Conservation (phyloP, 2,329 filamentous ascomycete species). For the Monilinia fructigena region DNA sequence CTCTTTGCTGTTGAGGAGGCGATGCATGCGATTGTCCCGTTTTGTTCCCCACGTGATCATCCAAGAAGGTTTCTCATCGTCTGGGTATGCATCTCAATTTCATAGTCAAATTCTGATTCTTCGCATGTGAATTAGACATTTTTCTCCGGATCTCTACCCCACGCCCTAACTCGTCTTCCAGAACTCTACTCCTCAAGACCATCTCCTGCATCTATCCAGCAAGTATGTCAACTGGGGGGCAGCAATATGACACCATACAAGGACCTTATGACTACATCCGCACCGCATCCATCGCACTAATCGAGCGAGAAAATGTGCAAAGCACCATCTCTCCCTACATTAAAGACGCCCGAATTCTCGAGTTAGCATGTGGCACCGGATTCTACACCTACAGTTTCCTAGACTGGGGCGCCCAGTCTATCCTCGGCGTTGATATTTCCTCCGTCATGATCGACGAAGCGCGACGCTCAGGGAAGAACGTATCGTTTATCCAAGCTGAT, state of each 20-base stretch:
- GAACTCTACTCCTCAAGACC: conserved; percentile 1
- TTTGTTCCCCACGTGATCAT: too few relatives aligned
- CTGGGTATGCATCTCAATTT: too few relatives aligned
- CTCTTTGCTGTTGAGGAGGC: too few relatives aligned
- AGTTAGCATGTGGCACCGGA: conserved; percentile 44
- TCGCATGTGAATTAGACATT: not conserved
- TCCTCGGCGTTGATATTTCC: conserved; percentile 43
- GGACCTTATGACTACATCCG: conserved; percentile 31
- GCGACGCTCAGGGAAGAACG: conserved; percentile 18
- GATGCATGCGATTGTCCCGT: too few relatives aligned
- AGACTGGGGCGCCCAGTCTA: conserved; percentile 40
- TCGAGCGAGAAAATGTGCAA: conserved; percentile 32
- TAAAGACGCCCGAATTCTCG: conserved; percentile 38
- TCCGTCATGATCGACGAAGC: conserved; percentile 40
- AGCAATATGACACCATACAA: conserved; percentile 32
- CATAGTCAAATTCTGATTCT: too few relatives aligned
- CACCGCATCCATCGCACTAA: conserved; percentile 28
- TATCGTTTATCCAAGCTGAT: conserved; percentile 35
- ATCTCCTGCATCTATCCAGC: conserved; percentile 5
- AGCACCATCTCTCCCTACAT: conserved; percentile 29
- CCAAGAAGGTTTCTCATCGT: too few relatives aligned
- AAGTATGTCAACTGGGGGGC: conserved; percentile 25
- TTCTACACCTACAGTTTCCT: conserved; percentile 41
- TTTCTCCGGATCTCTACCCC: not conserved
- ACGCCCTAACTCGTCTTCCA: not conserved